These are phyloP conservation scores for Fagopyrum tataricum DNA, from an alignment of 148 eudicot genomes.

Conservation along the genomic window DNA sequence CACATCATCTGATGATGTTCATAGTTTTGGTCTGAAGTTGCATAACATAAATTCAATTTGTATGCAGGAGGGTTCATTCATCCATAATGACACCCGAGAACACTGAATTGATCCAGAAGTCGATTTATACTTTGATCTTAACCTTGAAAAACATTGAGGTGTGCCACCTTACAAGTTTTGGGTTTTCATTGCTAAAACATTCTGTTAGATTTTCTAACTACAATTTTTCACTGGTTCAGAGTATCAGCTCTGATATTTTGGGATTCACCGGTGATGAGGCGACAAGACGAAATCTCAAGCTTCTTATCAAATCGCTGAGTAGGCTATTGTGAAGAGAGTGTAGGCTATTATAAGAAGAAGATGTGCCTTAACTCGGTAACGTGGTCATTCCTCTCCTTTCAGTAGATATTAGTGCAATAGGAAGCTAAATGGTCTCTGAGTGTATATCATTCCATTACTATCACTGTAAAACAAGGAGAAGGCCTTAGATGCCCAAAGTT, in stretches of 20 bases:
- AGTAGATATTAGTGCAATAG: neutral
- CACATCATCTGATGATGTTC: neutral
- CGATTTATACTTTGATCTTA: constrained; percentile 71
- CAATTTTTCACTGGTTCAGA: constrained; percentile 36
- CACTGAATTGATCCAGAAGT: constrained; percentile 87
- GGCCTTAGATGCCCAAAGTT: neutral
- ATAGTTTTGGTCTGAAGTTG: neutral
- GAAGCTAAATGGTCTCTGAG: neutral
- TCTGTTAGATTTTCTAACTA: neutral
- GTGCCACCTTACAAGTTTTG: neutral
- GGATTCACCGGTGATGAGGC: constrained; percentile 94
- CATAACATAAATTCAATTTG: neutral
- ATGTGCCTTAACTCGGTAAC: neutral
- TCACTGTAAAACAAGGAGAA: neutral
- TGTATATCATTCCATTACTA: neutral
- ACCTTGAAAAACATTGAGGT: constrained; percentile 93
- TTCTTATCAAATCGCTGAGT: constrained; percentile 90
- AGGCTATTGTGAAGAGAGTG: constrained; percentile 47
- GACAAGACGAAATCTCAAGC: constrained; percentile 68
- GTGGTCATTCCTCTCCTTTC: neutral
- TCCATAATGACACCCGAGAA: constrained; percentile 87
- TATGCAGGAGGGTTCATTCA: constrained; percentile 62
- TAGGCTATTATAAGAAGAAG: neutral
- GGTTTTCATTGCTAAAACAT: neutral
- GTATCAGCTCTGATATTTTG: constrained; percentile 72